Conservation (phyloP, 192 early-diverging fungal species). For the Linnemannia schmuckeri region DNA sequence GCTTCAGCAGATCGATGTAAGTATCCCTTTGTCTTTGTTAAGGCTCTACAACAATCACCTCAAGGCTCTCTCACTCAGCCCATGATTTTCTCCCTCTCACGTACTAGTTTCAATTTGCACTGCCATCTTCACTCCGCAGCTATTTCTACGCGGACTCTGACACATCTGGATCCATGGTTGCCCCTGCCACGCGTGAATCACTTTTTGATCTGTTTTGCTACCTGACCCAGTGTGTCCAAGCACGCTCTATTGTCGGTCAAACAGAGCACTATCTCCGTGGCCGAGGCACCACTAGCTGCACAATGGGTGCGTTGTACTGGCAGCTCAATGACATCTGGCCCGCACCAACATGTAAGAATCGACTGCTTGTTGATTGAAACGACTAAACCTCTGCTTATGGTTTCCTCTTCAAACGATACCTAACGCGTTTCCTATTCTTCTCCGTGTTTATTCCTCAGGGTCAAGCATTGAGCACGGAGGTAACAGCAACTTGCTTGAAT, state of each 20-base stretch:
- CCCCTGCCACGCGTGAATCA: neutral
- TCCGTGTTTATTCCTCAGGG: slow-evolving; percentile 11
- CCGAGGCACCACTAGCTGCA: neutral
- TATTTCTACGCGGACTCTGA: slow-evolving; percentile 22
- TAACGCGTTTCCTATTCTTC: neutral
- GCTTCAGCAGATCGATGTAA: slow-evolving; percentile 47
- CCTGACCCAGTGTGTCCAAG: slow-evolving; percentile 37
- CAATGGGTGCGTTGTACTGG: slow-evolving; percentile 54
- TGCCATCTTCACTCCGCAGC: slow-evolving; percentile 7
- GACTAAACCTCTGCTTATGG: no score
- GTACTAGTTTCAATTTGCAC: slow-evolving; percentile 26
- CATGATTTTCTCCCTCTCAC: neutral
- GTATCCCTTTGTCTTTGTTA: no score
- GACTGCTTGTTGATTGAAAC: neutral
- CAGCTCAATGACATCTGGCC: slow-evolving; percentile 57
- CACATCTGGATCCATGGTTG: neutral
- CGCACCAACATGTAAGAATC: slow-evolving; percentile 34
- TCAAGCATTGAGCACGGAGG: slow-evolving; percentile 50
- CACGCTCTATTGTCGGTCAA: slow-evolving; percentile 34
- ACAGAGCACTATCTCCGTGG: slow-evolving; percentile 44
- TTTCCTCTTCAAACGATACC: neutral
- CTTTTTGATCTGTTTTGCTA: slow-evolving; percentile 38
- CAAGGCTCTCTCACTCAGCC: neutral
- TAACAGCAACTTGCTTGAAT: neutral
- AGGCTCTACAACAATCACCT: neutral